phyloP scores from a whole-genome alignment of 495 filamentous ascomycete species.

The Trichoderma reesei region DNA sequence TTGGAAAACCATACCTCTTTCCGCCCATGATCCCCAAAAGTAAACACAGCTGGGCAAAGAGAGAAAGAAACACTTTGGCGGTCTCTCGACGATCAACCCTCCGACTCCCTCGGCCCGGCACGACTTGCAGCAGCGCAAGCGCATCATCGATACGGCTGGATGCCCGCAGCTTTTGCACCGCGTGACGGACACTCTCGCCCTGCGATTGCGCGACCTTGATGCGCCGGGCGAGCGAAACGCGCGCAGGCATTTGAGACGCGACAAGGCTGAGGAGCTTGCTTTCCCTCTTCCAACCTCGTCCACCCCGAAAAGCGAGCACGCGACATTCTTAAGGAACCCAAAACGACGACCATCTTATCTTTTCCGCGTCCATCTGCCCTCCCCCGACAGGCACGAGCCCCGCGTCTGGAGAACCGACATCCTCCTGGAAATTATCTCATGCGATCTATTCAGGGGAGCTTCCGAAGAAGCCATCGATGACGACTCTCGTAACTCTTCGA shows the following conservation, averaged over 20 bases:
- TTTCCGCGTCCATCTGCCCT: too few relatives aligned
- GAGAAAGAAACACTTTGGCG: conserved; percentile 7
- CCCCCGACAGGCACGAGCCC: not conserved
- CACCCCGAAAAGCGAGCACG: not conserved
- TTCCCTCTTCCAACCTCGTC: not conserved
- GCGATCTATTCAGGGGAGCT: conserved; percentile 4
- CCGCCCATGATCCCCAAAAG: conserved; percentile 1
- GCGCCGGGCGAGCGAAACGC: not conserved
- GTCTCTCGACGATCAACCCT: not conserved
- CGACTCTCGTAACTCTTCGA: conserved; percentile 49
- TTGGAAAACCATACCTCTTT: not conserved
- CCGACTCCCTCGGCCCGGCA: not conserved
- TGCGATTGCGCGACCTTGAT: not conserved
- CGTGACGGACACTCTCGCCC: not conserved
- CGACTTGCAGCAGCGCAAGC: not conserved
- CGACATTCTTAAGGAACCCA: not conserved
- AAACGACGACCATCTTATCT: not conserved
- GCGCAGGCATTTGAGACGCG: conserved; percentile 7
- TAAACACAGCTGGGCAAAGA: not conserved
- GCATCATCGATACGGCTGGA: not conserved
- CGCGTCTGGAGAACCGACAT: not conserved
- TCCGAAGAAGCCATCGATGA: conserved; percentile 39
- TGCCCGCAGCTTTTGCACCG: not conserved
- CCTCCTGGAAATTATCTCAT: not conserved
- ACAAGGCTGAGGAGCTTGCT: conserved; percentile 6